These are phyloP conservation scores for Physcomitrium patens DNA, from an alignment of 225 moss, liverwort and hornwort species.

Conservation along the genomic window DNA sequence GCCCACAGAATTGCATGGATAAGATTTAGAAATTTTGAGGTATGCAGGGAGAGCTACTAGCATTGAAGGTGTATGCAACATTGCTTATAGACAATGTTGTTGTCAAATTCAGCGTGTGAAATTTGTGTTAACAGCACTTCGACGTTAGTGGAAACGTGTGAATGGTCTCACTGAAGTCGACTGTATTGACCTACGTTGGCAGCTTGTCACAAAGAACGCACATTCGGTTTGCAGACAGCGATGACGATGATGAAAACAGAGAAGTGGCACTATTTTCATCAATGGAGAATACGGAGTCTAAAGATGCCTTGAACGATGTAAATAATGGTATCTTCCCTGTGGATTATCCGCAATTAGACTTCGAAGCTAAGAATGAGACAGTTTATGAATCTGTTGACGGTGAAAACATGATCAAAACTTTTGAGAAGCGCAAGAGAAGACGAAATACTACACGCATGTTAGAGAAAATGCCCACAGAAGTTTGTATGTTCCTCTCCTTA, in stretches of 20 bases:
- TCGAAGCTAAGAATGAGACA: slow-evolving; percentile 23
- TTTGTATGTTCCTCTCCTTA: slow-evolving; percentile 38
- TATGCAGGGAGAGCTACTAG: slow-evolving; percentile 1
- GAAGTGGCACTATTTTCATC: slow-evolving; percentile 23
- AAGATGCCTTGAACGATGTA: neutral
- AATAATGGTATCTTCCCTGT: slow-evolving; percentile 11
- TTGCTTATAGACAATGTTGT: neutral
- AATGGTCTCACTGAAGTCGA: neutral
- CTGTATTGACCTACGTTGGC: slow-evolving; percentile 16
- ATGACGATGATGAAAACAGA: slow-evolving; percentile 44
- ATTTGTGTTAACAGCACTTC: neutral
- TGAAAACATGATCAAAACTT: slow-evolving; percentile 22
- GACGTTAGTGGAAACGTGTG: slow-evolving; percentile 4
- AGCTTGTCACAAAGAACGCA: slow-evolving; percentile 59
- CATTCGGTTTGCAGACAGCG: slow-evolving; percentile 69
- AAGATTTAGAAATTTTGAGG: slow-evolving; percentile 14
- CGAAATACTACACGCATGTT: slow-evolving; percentile 30
- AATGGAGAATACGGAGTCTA: neutral
- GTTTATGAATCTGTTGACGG: slow-evolving; percentile 15
- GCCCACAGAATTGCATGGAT: neutral
- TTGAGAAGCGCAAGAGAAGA: slow-evolving; percentile 33
- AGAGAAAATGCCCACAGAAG: slow-evolving; percentile 56
- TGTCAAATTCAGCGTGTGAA: neutral
- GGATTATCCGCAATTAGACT: slow-evolving; percentile 28
- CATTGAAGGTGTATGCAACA: slow-evolving; percentile 9